A percentile compares a stretch with the other conserved stretches of the same genome.
phyloP scores from a whole-genome alignment of 148 eudicot species.

The Camellia japonica region DNA sequence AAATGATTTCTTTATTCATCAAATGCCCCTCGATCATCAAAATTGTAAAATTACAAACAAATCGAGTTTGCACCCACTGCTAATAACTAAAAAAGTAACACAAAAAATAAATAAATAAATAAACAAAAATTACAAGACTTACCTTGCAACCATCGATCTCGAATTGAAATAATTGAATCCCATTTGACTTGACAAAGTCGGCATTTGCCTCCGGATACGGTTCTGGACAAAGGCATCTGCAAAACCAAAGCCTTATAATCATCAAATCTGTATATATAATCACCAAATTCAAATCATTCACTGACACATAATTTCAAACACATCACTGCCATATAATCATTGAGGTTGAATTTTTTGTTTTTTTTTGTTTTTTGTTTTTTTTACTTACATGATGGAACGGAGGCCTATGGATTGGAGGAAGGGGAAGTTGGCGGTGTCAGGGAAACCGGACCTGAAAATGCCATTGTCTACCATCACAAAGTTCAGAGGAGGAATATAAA shows the following conservation, averaged over 20 bases:
- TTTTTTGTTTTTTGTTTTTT: too few species aligned
- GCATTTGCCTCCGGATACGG: constrained; percentile 72
- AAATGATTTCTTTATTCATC: too few species aligned
- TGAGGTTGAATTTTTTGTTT: too few species aligned
- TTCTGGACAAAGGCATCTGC: constrained; percentile 87
- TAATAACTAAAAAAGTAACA: too few species aligned
- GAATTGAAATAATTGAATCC: constrained; percentile 70
- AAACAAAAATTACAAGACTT: neutral
- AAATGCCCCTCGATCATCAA: too few species aligned
- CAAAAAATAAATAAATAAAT: neutral
- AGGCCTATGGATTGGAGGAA: constrained; percentile 75
- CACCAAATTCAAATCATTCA: too few species aligned
- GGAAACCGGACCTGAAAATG: constrained; percentile 85
- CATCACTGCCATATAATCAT: too few species aligned
- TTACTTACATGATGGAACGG: constrained; percentile 71
- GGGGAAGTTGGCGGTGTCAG: constrained; percentile 62
- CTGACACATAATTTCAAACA: too few species aligned
- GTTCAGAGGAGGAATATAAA: constrained; percentile 71
- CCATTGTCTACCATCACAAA: constrained; percentile 83
- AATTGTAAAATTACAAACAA: too few species aligned
- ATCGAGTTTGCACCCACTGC: too few species aligned
- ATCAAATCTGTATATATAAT: too few species aligned
- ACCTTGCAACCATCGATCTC: constrained; percentile 90
- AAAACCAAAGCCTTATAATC: neutral
- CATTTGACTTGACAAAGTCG: constrained; percentile 67